Conservation (phyloP, 768 basidiomycete genomes). For the Pleurotus salmoneostramineus region DNA sequence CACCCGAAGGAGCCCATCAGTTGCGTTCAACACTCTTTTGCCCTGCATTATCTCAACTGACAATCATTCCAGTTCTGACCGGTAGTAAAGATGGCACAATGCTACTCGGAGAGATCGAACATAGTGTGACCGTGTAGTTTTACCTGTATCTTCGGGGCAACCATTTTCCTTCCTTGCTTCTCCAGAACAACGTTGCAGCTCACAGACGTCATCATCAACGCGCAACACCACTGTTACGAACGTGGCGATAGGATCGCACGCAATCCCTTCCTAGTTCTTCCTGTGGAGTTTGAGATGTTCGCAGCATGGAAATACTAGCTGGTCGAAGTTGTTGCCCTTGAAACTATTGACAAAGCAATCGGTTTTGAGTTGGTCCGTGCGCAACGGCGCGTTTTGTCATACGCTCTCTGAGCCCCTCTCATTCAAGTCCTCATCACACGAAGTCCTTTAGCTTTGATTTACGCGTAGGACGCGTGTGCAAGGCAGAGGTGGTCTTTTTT, state of each 20-base stretch:
- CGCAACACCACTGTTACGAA: no score
- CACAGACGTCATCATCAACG: no score
- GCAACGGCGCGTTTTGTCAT: no score
- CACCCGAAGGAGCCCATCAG: constrained; percentile 95
- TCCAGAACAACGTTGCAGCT: not conserved
- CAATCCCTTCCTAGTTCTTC: no score
- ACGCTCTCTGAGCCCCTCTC: no score
- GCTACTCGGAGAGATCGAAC: constrained; percentile 89
- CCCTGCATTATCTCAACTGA: not conserved
- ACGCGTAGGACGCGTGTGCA: no score
- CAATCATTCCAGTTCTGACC: constrained; percentile 63
- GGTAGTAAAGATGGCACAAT: constrained; percentile 92
- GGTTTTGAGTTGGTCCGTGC: no score
- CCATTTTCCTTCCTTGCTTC: not conserved
- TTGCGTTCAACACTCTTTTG: constrained; percentile 34
- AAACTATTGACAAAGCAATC: no score
- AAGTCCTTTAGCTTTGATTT: not conserved
- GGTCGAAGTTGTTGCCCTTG: no score
- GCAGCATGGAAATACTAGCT: no score
- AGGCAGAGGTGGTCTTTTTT: not conserved
- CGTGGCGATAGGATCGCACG: no score
- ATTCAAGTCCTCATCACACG: not conserved
- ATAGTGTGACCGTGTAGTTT: constrained; percentile 40
- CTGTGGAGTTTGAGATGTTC: no score
- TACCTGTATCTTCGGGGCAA: not conserved